phyloP scores from a whole-genome alignment of 1,284 basidiomycete genomes.

The Coniferiporia sulphurascens region DNA sequence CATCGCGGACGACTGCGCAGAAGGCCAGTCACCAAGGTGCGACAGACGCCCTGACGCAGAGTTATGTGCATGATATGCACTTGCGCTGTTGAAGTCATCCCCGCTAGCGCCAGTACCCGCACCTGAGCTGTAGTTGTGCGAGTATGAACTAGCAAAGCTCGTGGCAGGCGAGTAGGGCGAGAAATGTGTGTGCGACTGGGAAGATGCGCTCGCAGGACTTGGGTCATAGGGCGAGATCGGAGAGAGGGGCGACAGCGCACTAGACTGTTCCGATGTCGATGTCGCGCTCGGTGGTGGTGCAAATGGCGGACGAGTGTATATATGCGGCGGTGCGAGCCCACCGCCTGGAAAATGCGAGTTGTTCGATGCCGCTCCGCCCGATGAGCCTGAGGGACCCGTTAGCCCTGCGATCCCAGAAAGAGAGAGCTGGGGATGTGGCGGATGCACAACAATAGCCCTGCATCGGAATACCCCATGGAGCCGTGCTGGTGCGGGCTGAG shows the following conservation, averaged over 20 bases:
- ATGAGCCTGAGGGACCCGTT: too few relatives aligned
- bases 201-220: not conserved
- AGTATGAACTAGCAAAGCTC: not conserved
- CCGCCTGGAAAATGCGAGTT: too few relatives aligned
- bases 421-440: not conserved
- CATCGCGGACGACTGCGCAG: not conserved
- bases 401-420: not conserved
- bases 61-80: not conserved
- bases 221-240: not conserved
- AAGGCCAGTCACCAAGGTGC: constrained; percentile 1
- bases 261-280: not conserved
- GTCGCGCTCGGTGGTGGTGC: not conserved
- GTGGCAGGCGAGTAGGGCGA: not conserved
- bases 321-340: not conserved
- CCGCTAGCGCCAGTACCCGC: too few relatives aligned
- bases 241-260: constrained; percentile 4
- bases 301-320: constrained; percentile 3
- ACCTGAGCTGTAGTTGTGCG: not conserved
- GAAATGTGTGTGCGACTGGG: not conserved
- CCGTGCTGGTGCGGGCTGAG: not conserved
- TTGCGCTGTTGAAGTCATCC: not conserved
- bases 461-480: not conserved
- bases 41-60: constrained; percentile 2
- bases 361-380: too few relatives aligned
- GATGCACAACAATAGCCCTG: not conserved